Evolutionary conservation across 306 rosid genomes (phyloP), one percentile per base, ranked within the genome.

Genomic region (Trifolium pratense): DNA sequence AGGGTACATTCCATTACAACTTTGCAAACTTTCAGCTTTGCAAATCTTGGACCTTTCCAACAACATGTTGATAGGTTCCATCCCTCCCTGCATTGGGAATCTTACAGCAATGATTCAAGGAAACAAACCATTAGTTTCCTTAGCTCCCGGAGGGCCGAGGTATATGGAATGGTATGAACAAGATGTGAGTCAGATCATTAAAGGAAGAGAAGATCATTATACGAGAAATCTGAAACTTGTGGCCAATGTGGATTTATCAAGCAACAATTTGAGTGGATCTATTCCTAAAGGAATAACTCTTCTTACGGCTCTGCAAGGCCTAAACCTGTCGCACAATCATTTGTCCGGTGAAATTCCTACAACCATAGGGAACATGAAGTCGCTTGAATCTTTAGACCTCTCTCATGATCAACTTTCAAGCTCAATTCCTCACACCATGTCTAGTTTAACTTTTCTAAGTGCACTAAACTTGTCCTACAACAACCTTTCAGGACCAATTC

Each of bases 41-140:
- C 25, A 61, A 34, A 61, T 61, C 15, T 61, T 61, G 7, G 66
- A 61, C 25, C 66, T 61, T 8, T 61, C 45, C 1, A 61, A 32
- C 42, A 61, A 61, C 25, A 32, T 61, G 66, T 61, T 61, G 14
- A 61, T 2, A 0, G 66, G 79, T 0, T 0, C 66, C 36, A 58
- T 79, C 9, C 79, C 83, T 23, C 15, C 9, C 1, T 79, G 79
- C 66, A 36, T 73, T 12, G 79, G 79, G 10, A 67, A 67, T 9
- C 46, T 73, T 21, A 66, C 46, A 7, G 58, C 75, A 31, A 65
- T 73, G 82, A 58, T 20, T 6, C 17, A 5, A 9, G n/a, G 23
- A 52, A 29, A 9, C 2, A 40, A 42, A 14, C 3, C 18, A 15
- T 15, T 42, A 1, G 9, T 7, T 9, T 2, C 5, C 0, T 13